These are phyloP conservation scores for Suhomyces coccinellae DNA, from an alignment of 1,139 yeast genomes.

Conservation along the genomic window DNA sequence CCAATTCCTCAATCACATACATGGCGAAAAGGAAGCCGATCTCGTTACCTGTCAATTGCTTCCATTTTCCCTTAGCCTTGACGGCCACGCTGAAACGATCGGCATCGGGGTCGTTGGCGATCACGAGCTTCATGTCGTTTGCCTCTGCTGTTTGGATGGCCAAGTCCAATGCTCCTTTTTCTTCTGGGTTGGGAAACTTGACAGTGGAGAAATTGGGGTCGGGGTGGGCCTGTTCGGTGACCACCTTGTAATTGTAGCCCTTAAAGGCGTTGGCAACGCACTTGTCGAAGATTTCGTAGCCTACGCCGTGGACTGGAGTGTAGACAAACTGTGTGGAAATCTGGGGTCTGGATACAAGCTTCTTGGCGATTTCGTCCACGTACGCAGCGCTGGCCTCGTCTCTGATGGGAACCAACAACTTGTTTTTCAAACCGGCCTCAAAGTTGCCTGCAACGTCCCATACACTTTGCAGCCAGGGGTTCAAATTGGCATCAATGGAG, in stretches of 20 bases:
- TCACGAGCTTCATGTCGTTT: slow-evolving; percentile 50
- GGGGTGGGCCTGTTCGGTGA: slow-evolving; percentile 64
- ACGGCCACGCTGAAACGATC: slow-evolving; percentile 85
- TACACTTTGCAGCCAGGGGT: slow-evolving; percentile 52
- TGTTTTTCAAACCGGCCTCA: slow-evolving; percentile 20
- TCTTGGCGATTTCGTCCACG: slow-evolving; percentile 28
- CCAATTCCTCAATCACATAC: slow-evolving; percentile 47
- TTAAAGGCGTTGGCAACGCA: slow-evolving; percentile 14
- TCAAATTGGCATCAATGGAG: slow-evolving; percentile 58
- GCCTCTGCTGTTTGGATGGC: slow-evolving; percentile 61
- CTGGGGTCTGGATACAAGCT: slow-evolving; percentile 23
- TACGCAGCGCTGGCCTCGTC: slow-evolving; percentile 38
- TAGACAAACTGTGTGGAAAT: slow-evolving; percentile 59
- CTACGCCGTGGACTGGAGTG: slow-evolving; percentile 97
- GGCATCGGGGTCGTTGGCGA: slow-evolving; percentile 97
- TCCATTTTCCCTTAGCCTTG: slow-evolving; percentile 56
- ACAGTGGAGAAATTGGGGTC: slow-evolving; percentile 89
- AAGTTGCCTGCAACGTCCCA: slow-evolving; percentile 52
- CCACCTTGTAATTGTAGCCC: slow-evolving; percentile 30
- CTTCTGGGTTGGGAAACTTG: slow-evolving; percentile 93
- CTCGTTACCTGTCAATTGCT: slow-evolving; percentile 87
- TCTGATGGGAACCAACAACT: slow-evolving; percentile 29
- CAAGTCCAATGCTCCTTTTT: slow-evolving; percentile 79
- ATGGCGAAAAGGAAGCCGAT: slow-evolving; percentile 83
- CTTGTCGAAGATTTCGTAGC: slow-evolving; percentile 50